Percentiles rank a stretch among this genome's conserved stretches.
Evolutionary conservation across 257 asterid species (phyloP).

Genomic region (Jacaranda mimosifolia): DNA sequence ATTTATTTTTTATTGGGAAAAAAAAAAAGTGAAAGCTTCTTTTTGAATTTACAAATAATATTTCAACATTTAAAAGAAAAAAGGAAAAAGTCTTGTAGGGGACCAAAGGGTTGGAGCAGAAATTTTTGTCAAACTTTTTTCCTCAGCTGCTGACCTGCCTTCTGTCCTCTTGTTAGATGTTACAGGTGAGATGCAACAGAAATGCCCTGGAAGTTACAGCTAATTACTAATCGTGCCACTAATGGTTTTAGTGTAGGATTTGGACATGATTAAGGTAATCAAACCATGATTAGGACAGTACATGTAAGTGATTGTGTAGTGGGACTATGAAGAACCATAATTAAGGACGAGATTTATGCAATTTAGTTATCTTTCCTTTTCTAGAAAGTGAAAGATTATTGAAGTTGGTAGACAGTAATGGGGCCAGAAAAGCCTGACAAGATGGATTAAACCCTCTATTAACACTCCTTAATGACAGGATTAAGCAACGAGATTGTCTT

Average conservation of each 20-base stretch:
- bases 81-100: conserved; percentile 38
- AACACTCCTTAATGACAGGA: background rate
- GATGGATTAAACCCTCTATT: conserved; percentile 4
- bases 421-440: background rate
- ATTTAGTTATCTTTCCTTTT: background rate
- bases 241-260: background rate
- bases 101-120: conserved; percentile 48
- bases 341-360: background rate
- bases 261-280: conserved; percentile 24
- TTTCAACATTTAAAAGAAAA: conserved; percentile 42
- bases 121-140: conserved; percentile 63
- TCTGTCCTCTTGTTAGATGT: conserved; percentile 51
- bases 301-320: conserved; percentile 4
- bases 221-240: conserved; percentile 52
- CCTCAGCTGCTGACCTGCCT: conserved; percentile 64
- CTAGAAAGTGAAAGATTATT: background rate
- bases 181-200: background rate
- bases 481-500: background rate
- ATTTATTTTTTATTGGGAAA: conserved; percentile 39
- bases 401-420: background rate
- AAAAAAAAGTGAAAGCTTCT: conserved; percentile 59
- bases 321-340: background rate
- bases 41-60: conserved; percentile 44
- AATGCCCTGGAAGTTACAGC: conserved; percentile 26
- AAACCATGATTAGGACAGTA: conserved; percentile 9